These are phyloP conservation scores for Termitomyces sp. DNA, from an alignment of 768 basidiomycete species.

Conservation along the genomic window DNA sequence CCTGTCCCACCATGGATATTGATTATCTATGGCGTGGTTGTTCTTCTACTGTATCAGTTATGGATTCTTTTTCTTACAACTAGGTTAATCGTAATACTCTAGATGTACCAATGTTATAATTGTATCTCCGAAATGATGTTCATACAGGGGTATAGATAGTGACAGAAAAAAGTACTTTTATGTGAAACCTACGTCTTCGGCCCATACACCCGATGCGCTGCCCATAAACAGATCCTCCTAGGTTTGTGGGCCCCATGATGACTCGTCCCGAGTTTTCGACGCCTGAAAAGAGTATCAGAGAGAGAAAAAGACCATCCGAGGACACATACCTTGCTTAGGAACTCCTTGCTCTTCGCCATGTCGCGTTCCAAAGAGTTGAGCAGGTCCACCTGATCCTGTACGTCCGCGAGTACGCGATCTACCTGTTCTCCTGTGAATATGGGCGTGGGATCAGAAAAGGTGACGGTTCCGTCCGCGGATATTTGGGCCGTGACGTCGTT, in stretches of 20 bases:
- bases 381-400: constrained; percentile 48
- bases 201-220: constrained; percentile 1
- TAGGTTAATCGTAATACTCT: constrained; percentile 4
- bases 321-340: constrained; percentile 55
- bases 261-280: constrained; percentile 17
- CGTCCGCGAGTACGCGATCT: constrained; percentile 47
- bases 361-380: constrained; percentile 49
- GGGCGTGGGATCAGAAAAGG: constrained; percentile 63
- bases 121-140: neutral
- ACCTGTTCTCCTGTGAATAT: constrained; percentile 56
- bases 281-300: constrained; percentile 8
- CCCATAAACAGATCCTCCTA: constrained; percentile 18
- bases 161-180: neutral
- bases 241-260: constrained; percentile 12
- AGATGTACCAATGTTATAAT: constrained; percentile 4
- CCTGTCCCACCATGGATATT: too few relatives aligned
- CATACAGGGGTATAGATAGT: neutral
- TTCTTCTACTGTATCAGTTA: neutral
- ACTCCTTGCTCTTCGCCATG: constrained; percentile 64
- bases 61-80: neutral
- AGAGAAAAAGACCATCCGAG: neutral
- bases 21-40: neutral
- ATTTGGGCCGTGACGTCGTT: constrained; percentile 67
- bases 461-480: constrained; percentile 64
- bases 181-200: constrained; percentile 7